Percentiles rank a stretch among this genome's conserved stretches.
phyloP scores from a whole-genome alignment of 2,329 filamentous ascomycete species.

The Sporothrix dimorphospora region DNA sequence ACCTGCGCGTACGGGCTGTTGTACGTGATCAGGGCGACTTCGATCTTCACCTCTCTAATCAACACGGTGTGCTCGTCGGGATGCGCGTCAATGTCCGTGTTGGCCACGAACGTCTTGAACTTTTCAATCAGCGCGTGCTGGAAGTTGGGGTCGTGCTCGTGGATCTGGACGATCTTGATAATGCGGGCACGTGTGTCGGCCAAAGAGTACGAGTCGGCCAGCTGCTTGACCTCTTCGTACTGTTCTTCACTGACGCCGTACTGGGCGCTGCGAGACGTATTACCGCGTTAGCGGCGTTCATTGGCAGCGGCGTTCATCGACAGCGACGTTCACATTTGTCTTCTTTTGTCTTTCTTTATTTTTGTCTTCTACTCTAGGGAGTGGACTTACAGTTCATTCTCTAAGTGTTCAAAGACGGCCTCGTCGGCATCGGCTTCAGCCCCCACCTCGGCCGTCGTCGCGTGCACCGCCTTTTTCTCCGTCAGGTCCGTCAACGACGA shows the following conservation, averaged over 20 bases:
- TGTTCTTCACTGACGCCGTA: constrained; percentile 26
- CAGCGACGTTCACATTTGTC: no score
- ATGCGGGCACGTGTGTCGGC: constrained; percentile 21
- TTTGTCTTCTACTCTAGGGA: neutral
- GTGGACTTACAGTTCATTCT: constrained; percentile 24
- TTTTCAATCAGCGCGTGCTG: constrained; percentile 46
- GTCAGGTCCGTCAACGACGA: constrained; percentile 8
- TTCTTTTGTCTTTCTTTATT: no score
- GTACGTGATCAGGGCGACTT: neutral
- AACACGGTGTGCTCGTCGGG: neutral
- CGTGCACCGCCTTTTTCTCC: constrained; percentile 35
- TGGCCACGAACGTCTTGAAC: constrained; percentile 46
- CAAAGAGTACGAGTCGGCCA: constrained; percentile 26
- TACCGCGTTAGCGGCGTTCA: neutral
- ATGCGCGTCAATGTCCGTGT: neutral
- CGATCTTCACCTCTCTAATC: neutral
- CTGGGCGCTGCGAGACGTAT: neutral
- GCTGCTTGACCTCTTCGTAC: constrained; percentile 27
- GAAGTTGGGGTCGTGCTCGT: constrained; percentile 53
- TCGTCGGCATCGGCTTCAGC: constrained; percentile 10
- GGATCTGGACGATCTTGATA: constrained; percentile 37
- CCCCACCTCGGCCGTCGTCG: neutral
- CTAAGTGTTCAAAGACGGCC: constrained; percentile 21
- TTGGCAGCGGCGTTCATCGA: no score
- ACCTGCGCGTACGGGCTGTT: neutral